Evolutionary conservation across 1,284 basidiomycete genomes (phyloP).

Genomic region (Malassezia equina): DNA sequence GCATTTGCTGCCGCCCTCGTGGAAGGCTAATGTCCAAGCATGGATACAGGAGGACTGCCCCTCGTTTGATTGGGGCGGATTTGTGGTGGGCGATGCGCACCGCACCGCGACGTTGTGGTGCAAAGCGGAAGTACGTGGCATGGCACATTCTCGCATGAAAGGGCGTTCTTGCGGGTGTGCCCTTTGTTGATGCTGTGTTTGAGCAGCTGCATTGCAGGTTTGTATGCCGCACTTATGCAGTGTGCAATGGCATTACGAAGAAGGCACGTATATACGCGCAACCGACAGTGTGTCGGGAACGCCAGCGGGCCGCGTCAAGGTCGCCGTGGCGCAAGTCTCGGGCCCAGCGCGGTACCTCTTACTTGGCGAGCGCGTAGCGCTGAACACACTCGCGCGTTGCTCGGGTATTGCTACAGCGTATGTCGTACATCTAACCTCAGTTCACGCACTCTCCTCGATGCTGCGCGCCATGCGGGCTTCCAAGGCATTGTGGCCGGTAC

Average conservation of each 20-base stretch:
- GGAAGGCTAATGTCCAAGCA: conserved; percentile 60
- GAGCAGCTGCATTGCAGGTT: conserved; percentile 76
- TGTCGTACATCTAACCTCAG: conserved; percentile 52
- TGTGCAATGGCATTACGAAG: conserved; percentile 81
- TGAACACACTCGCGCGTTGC: conserved; percentile 88
- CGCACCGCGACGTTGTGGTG: conserved; percentile 81
- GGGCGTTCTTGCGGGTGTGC: conserved; percentile 84
- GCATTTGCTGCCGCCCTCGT: conserved; percentile 38
- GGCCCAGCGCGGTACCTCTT: conserved; percentile 79
- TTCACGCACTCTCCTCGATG: conserved; percentile 67
- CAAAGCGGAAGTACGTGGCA: conserved; percentile 54
- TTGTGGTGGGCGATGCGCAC: conserved; percentile 81
- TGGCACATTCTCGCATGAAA: conserved; percentile 28
- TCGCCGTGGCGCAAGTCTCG: conserved; percentile 69
- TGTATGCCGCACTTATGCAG: conserved; percentile 50
- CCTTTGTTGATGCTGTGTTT: conserved; percentile 93
- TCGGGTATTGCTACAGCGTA: conserved; percentile 92
- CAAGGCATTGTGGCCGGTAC: conserved; percentile 87
- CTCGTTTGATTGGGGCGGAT: conserved; percentile 93
- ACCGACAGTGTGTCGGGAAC: neutral
- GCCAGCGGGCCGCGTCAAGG: conserved; percentile 54
- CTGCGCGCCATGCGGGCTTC: conserved; percentile 71
- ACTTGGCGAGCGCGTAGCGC: conserved; percentile 85
- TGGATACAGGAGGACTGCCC: conserved; percentile 94
- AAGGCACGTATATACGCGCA: conserved; percentile 59